Base-by-base conservation (phyloP, 2,329 filamentous ascomycete genomes). In the Sarocladium brachiariae region DNA sequence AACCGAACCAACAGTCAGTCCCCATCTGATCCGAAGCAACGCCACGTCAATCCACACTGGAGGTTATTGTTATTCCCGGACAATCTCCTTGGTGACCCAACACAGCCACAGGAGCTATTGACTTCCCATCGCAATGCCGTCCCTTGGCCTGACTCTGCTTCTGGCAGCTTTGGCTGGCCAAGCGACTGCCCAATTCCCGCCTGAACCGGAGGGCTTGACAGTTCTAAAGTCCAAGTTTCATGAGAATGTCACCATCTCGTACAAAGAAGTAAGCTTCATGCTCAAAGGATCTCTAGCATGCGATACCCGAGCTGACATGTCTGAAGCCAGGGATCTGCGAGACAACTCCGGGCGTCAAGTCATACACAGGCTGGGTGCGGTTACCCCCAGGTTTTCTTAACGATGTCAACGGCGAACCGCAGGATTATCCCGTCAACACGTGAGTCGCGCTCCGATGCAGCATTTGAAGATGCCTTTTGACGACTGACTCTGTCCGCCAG, bases 321-420 rank as follows among this genome's bases (percentile, higher is more conserved):
- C 19, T 49, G 13, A 33, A 75, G 82, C 78, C 51, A 77, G 83
- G 67, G 63, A 71, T 62, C 77, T 84, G 56, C 69, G 77, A 59
- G 80, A 83, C 66, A 49, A 74, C 56, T 63, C 72, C 49, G 69
- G 84, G 68, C 70, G 81, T 70, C 76, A 85, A 66, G 77, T 83
- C 67, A 66, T 86, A 81, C 63, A 74, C 80, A 8, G 83, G 83
- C 55, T 83, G 85, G 65, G 76, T 87, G 49, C 71, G 72, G 53
- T 62, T 84, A 49, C 72, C 80, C 18, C 63, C 77, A 2, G 65
- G 62, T 41, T 55, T 61, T 27, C 46, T 57, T 24, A 63, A 74
- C 30, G 65, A 64, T 43, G 54, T 56, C 7, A 52, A 57, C 51
- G 80, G 81, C 56, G 81, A 53, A 72, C 64, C 51, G 21, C 63